Evolutionary conservation across 169 alveolate genomes (phyloP), one percentile per base, ranked within the genome.

Genomic region (Eimeria brunetti): DNA sequence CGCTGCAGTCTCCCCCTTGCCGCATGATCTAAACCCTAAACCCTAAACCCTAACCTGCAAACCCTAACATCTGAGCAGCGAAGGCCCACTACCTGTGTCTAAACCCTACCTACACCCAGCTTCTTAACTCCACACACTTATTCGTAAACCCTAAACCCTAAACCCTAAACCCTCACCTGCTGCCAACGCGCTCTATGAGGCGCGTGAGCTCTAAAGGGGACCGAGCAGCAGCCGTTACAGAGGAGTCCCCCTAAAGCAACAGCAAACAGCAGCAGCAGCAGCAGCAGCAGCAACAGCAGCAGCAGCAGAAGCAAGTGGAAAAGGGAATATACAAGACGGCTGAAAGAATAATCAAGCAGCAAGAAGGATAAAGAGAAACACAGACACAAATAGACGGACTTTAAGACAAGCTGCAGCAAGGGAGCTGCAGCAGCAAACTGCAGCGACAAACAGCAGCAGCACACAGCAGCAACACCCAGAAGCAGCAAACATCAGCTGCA

Each of bases 171-270:
- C 89, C 89, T 81, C 18, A 81, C 89, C 89, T 81, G 89, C 89
- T 81, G 71, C 71, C 89, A 44, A 81, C 89, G 38, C 89, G 89
- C 89, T 81, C 89, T 12, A 81, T 81, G 46, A 81, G 89, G 22
- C 89, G 89, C n/a, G 89, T 38, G n/a, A 81, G 89, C 33, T 81
- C 89, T n/a, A 81, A 14, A 33, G 89, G 89, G n/a, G 36, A n/a
- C n/a, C 89, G 36, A n/a, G 89, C 89, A 11, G 89, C 89, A n/a
- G 71, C 36, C 36, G 89, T 81, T 22, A 81, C 89, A 27, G 71
- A 81, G 5, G 89, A 81, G 49, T 81, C 89, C 9, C 89, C 89
- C 89, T 81, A 71, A 24, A 30, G 49, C 69, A 46, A 2, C 86
- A 76, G 41, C 86, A 76, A 41, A 36, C 89, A 81, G 73, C 89